Base-by-base conservation (phyloP, 768 basidiomycete genomes). In the Daedaleopsis sinensis region DNA sequence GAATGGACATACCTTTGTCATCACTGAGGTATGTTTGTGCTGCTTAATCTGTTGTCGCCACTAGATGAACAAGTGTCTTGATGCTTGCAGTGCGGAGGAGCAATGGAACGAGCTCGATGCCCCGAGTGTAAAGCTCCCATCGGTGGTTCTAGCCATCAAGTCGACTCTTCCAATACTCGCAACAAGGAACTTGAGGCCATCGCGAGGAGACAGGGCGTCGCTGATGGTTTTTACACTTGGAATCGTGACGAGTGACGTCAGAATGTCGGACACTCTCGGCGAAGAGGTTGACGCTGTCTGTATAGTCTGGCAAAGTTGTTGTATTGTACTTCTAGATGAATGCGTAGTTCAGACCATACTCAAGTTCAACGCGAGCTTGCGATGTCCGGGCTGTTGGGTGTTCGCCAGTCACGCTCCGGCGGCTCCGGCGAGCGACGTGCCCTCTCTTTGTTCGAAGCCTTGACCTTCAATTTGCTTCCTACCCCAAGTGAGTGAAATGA, bases 1-100 rank as follows among this genome's bases (percentile, higher is more conserved):
- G 57, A 87, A 88, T 52, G 88, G 88, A 0, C 88, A 89, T 64
- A 76, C 80, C 0, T 89, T 84, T 57, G 81, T 85, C 1, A 88
- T 89, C 37, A 72, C 69, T 0, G 82, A 87, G 69, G 84, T 88
- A 58, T 32, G 75, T 65, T 12, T 32, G 8, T 39, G 12, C 19
- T 15, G 39, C 5, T 19, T 21, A 2, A 3, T 10, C 21, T 3
- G 21, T 19, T 1, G 57, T 8, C 18, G 0, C 12, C 21, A 32
- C 27, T 43, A 52, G 7, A 46, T 2, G 15, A 38, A 23, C 36
- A 8, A 19, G 9, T 15, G 8, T 15, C n/a, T 59, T 21, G 58
- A 62, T 61, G 46, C 19, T 46, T 21, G 12, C 59, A 88, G 85
- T 88, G 86, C 54, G 87, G 86, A 18, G 84, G 84, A 1, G 86